A percentile compares a stretch with the other conserved stretches of the same genome.
Evolutionary conservation across 371 early-diverging fungal genomes (phyloP).

Genomic region (Amoeboaphelidium protococcarum): DNA sequence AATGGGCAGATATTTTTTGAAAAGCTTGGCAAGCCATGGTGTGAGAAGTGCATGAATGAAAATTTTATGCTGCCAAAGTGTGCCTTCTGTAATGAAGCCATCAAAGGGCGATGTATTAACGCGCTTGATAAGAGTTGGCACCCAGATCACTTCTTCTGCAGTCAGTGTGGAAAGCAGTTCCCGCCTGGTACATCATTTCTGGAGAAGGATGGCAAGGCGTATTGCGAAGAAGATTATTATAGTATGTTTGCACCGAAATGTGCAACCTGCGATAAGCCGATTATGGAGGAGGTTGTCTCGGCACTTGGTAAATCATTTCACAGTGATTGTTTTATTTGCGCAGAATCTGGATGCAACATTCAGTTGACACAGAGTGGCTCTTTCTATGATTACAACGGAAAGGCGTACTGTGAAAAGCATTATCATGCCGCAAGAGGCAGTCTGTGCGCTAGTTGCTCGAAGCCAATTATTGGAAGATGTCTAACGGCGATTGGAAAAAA

Average conservation of each 20-base stretch:
- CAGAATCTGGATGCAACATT: neutral
- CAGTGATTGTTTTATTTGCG: neutral
- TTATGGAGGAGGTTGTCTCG: neutral
- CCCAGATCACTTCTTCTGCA: constrained; percentile 37
- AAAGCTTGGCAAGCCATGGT: neutral
- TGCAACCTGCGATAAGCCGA: neutral
- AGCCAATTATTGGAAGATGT: constrained; percentile 19
- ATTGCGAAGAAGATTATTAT: constrained; percentile 2
- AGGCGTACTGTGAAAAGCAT: constrained; percentile 44
- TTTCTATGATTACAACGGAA: constrained; percentile 38
- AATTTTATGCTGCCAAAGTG: neutral
- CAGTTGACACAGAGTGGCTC: constrained; percentile 12
- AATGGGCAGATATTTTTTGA: neutral
- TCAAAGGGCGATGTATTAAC: neutral
- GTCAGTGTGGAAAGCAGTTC: constrained; percentile 24
- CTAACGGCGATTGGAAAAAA: constrained; percentile 17
- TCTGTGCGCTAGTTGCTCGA: constrained; percentile 12
- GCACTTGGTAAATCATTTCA: neutral
- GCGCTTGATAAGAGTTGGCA: constrained; percentile 22
- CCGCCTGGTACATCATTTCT: constrained; percentile 25
- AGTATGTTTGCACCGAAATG: neutral
- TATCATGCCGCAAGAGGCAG: constrained; percentile 10
- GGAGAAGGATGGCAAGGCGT: constrained; percentile 20
- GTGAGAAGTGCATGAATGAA: neutral
- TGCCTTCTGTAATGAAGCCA: neutral